Percentiles rank a stretch among this genome's conserved stretches.
phyloP scores from a whole-genome alignment of 2,329 filamentous ascomycete genomes.

The Blastomyces percursus region DNA sequence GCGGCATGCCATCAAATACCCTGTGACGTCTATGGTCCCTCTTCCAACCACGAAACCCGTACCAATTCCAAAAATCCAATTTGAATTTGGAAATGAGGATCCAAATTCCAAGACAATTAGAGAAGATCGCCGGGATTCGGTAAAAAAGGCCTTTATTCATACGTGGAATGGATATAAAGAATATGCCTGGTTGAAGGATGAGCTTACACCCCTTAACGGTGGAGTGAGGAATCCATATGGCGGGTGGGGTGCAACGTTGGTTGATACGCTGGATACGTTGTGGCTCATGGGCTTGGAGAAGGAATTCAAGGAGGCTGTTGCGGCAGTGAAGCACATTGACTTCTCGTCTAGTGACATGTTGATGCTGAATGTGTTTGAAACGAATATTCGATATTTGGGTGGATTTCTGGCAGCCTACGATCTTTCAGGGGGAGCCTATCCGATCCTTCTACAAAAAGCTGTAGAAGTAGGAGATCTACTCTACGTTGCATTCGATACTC shows the following conservation, averaged over 20 bases:
- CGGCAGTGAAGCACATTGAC: constrained; percentile 43
- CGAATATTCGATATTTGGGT: constrained; percentile 44
- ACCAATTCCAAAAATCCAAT: constrained; percentile 21
- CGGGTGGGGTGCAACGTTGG: constrained; percentile 50
- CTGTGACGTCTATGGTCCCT: constrained; percentile 17
- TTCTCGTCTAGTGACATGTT: constrained; percentile 35
- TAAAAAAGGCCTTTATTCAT: constrained; percentile 43
- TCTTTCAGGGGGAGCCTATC: constrained; percentile 34
- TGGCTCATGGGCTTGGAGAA: constrained; percentile 50
- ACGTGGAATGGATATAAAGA: constrained; percentile 52
- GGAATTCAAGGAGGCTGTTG: constrained; percentile 47
- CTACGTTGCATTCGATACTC: constrained; percentile 34
- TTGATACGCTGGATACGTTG: constrained; percentile 51
- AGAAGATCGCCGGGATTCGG: constrained; percentile 33
- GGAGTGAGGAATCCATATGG: constrained; percentile 47
- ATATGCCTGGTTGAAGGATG: constrained; percentile 54
- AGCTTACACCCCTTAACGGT: constrained; percentile 48
- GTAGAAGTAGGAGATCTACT: constrained; percentile 45
- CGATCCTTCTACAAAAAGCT: constrained; percentile 41
- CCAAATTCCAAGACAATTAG: constrained; percentile 25
- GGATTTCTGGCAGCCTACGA: constrained; percentile 45
- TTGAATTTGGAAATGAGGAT: constrained; percentile 19
- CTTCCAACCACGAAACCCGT: constrained; percentile 18
- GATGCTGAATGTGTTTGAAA: constrained; percentile 39
- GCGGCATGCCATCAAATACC: constrained; percentile 12